phyloP scores from a whole-genome alignment of 345 rosid genomes.

The Kandelia obovata region DNA sequence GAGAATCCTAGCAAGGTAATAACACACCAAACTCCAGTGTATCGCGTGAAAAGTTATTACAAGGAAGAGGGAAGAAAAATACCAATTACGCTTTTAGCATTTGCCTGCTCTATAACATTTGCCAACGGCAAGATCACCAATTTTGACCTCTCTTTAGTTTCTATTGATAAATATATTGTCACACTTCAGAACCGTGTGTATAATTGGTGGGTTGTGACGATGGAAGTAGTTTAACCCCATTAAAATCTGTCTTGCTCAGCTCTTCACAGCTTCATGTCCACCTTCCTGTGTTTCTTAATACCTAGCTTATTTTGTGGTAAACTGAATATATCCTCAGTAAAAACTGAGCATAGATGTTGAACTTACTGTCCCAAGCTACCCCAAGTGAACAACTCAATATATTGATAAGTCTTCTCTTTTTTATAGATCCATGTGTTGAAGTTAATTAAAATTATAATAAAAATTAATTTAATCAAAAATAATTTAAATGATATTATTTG shows the following conservation, averaged over 20 bases:
- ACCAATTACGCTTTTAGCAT: constrained; percentile 31
- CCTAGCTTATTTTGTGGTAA: constrained; percentile 15
- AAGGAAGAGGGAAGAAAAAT: constrained; percentile 5
- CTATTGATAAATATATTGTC: constrained; percentile 94
- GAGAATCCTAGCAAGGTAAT: no score
- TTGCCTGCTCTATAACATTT: constrained; percentile 21
- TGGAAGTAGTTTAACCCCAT: constrained; percentile 81
- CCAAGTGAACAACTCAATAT: constrained; percentile 90
- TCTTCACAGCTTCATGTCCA: constrained; percentile 79
- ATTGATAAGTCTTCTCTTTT: constrained; percentile 58
- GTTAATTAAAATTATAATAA: no score
- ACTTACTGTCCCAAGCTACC: constrained; percentile 66
- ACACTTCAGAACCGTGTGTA: constrained; percentile 91
- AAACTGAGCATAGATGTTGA: background rate
- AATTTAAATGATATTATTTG: no score
- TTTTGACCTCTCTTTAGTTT: constrained; percentile 25
- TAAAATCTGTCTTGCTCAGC: constrained; percentile 83
- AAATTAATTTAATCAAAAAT: no score
- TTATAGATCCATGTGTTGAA: constrained; percentile 67
- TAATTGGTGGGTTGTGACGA: constrained; percentile 78
- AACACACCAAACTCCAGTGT: no score
- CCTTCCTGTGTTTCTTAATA: constrained; percentile 61
- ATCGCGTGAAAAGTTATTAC: no score
- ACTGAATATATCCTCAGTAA: constrained; percentile 13
- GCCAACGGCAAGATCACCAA: constrained; percentile 28